A percentile compares a stretch with the other conserved stretches of the same genome.
phyloP scores from a whole-genome alignment of 1,284 basidiomycete species.

The Moesziomyces globuligerus region DNA sequence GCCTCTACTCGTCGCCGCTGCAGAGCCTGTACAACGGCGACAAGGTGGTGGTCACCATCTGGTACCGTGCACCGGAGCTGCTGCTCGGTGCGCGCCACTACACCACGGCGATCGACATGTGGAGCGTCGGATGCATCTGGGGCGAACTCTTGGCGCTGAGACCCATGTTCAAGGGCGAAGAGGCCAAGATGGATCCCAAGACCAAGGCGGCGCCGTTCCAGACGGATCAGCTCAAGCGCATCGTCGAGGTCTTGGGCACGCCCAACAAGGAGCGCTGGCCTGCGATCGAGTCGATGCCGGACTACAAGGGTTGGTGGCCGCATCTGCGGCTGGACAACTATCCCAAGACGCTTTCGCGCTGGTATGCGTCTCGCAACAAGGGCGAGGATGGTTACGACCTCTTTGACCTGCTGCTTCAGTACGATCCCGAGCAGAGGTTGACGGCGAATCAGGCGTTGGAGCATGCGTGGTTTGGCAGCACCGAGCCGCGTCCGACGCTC shows the following conservation, averaged over 20 bases:
- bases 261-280: slow-evolving; percentile 88
- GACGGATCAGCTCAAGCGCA: slow-evolving; percentile 87
- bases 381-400: slow-evolving; percentile 54
- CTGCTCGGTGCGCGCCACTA: slow-evolving; percentile 95
- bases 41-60: slow-evolving; percentile 99
- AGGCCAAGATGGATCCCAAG: slow-evolving; percentile 84
- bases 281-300: slow-evolving; percentile 81
- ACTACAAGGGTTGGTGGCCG: slow-evolving; percentile 75
- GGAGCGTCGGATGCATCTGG: slow-evolving; percentile 97
- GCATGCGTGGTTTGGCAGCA: slow-evolving; percentile 74
- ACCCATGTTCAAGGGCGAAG: slow-evolving; percentile 99
- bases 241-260: slow-evolving; percentile 92
- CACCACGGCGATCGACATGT: slow-evolving; percentile 96
- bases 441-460: slow-evolving; percentile 82
- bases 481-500: slow-evolving; percentile 66
- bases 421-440: slow-evolving; percentile 87
- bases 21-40: slow-evolving; percentile 82
- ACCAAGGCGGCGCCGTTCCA: slow-evolving; percentile 64
- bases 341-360: slow-evolving; percentile 76
- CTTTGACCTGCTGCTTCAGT: slow-evolving; percentile 70
- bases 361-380: slow-evolving; percentile 78
- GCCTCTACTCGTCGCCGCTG: slow-evolving; percentile 84
- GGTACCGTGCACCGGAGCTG: slow-evolving; percentile 96
- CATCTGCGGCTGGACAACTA: slow-evolving; percentile 68
- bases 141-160: slow-evolving; percentile 91